Conservation (phyloP, 331 rosid genomes). For the Dryas integrifolia region DNA sequence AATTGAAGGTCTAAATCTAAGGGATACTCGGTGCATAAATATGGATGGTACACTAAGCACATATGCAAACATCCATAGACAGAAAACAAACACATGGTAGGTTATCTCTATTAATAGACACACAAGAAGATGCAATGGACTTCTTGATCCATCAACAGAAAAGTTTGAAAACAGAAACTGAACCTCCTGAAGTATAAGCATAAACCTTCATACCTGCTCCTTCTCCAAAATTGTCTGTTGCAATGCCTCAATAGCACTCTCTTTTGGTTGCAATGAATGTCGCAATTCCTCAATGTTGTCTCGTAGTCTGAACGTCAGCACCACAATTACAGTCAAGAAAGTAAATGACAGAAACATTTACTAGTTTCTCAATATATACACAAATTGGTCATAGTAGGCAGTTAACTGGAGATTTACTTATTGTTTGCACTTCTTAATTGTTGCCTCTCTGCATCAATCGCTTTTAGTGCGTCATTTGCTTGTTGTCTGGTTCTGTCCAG, state of each 20-base stretch:
- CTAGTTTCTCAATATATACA: constrained; percentile 16
- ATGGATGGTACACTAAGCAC: not conserved
- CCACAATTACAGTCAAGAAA: constrained; percentile 26
- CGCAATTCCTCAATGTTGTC: constrained; percentile 88
- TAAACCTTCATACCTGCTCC: constrained; percentile 69
- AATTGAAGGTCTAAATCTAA: not conserved
- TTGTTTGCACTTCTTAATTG: constrained; percentile 93
- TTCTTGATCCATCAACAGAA: constrained; percentile 13
- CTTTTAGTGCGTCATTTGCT: constrained; percentile 92
- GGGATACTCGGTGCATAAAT: not conserved
- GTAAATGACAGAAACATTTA: constrained; percentile 11
- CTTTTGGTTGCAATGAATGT: constrained; percentile 80
- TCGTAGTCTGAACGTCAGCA: constrained; percentile 58
- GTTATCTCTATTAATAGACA: constrained; percentile 16
- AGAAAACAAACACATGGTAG: constrained; percentile 20
- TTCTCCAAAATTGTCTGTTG: constrained; percentile 75
- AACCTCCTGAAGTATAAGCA: constrained; percentile 15
- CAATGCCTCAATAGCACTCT: constrained; percentile 73
- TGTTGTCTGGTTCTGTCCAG: constrained; percentile 92
- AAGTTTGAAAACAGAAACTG: constrained; percentile 10
- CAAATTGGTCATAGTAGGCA: constrained; percentile 12
- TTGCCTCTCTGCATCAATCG: constrained; percentile 92
- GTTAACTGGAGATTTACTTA: constrained; percentile 53
- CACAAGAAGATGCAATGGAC: constrained; percentile 1
- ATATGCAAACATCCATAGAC: constrained; percentile 26